phyloP scores from a whole-genome alignment of 1,284 basidiomycete genomes.

The Leccinum fuscescens region DNA sequence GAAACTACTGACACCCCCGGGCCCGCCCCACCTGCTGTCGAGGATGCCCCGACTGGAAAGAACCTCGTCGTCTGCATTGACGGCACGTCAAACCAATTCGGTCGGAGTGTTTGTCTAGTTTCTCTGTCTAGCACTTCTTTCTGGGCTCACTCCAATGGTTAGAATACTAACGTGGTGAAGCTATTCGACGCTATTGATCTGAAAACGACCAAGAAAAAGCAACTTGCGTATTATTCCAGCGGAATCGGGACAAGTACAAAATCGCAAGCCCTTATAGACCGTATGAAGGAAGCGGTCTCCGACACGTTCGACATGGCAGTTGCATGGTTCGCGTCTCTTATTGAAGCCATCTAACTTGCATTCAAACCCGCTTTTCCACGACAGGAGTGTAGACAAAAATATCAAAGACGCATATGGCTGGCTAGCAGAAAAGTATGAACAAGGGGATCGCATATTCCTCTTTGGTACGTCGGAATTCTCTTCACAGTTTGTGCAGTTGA shows the following conservation, averaged over 20 bases:
- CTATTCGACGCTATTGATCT: not conserved
- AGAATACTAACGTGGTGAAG: not conserved
- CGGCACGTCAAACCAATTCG: not conserved
- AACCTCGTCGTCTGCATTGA: not conserved
- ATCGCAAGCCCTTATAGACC: not conserved
- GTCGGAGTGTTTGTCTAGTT: not conserved
- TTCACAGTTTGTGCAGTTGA: not conserved
- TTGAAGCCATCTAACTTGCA: not conserved
- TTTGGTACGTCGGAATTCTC: not conserved
- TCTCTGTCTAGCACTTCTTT: not conserved
- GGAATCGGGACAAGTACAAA: not conserved
- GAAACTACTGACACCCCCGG: no score
- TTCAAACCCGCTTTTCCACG: not conserved
- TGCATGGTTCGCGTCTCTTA: not conserved
- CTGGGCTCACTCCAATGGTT: not conserved
- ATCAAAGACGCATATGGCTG: not conserved
- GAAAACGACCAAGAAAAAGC: not conserved
- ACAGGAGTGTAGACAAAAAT: not conserved
- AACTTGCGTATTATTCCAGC: not conserved
- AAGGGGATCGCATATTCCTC: not conserved
- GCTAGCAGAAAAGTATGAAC: not conserved
- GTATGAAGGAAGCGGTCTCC: not conserved
- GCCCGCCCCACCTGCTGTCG: not conserved
- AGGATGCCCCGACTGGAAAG: not conserved
- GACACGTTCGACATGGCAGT: not conserved